phyloP scores from a whole-genome alignment of 331 rosid species.

The Quercus tomentella region DNA sequence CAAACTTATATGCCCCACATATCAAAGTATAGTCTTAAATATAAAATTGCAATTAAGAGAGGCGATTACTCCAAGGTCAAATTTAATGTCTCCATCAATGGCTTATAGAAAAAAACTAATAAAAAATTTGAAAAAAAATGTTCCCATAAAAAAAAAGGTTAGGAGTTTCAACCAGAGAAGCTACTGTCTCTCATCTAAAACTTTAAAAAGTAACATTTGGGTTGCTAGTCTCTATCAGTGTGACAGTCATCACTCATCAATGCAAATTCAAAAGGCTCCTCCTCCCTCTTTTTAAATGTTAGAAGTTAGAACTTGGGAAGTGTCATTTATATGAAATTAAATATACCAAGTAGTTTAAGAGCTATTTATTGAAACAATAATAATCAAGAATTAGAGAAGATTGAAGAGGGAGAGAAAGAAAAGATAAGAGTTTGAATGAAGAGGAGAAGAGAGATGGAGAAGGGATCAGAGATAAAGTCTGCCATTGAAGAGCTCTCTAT shows the following conservation, averaged over 20 bases:
- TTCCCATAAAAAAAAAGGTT: not conserved
- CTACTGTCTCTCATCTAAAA: constrained; percentile 3
- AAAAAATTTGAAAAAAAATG: constrained; percentile 8
- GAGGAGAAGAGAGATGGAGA: constrained; percentile 57
- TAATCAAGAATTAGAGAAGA: not conserved
- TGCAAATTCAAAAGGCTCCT: not conserved
- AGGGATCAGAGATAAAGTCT: constrained; percentile 50
- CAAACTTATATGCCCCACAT: constrained; percentile 24
- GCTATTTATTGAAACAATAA: not conserved
- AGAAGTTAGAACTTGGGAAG: not conserved
- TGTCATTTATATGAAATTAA: constrained; percentile 9
- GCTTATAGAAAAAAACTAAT: constrained; percentile 10
- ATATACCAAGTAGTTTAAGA: constrained; percentile 4
- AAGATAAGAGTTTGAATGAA: constrained; percentile 34
- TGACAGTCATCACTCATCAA: constrained; percentile 27
- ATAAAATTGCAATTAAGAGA: constrained; percentile 4
- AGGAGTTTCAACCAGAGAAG: not conserved
- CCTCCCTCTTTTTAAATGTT: not conserved
- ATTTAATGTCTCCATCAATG: constrained; percentile 46
- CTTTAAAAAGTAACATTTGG: not conserved
- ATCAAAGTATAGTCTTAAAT: constrained; percentile 9
- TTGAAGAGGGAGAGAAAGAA: not conserved
- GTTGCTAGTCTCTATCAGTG: constrained; percentile 17
- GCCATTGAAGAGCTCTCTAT: constrained; percentile 66
- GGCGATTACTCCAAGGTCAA: constrained; percentile 44